Conservation (phyloP, 352 stramenopile genomes). For the Aphanomyces euteiches region DNA sequence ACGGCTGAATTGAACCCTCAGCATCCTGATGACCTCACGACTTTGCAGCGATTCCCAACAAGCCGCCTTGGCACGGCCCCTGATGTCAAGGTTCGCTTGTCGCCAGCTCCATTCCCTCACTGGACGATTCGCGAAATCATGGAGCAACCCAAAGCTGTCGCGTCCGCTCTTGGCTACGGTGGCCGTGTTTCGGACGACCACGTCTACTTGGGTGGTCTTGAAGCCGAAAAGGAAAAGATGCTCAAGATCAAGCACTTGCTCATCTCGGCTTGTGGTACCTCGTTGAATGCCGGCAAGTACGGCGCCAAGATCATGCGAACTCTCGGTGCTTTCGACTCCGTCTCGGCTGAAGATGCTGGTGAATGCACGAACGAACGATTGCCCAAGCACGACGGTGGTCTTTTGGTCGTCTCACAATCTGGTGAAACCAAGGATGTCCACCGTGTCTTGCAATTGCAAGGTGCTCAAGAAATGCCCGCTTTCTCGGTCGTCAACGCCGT, state of each 20-base stretch:
- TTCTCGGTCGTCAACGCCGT: conserved; percentile 98
- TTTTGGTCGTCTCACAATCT: conserved; percentile 97
- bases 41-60: conserved; percentile 81
- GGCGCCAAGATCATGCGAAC: conserved; percentile 97
- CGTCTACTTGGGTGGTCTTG: conserved; percentile 92
- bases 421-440: conserved; percentile 98
- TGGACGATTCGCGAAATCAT: conserved; percentile 96
- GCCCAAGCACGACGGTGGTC: conserved; percentile 74
- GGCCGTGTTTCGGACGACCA: conserved; percentile 91
- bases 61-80: conserved; percentile 87
- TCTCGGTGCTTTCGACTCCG: conserved; percentile 91
- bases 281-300: conserved; percentile 89
- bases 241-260: conserved; percentile 92
- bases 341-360: conserved; percentile 87
- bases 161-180: conserved; percentile 90
- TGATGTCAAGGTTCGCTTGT: conserved; percentile 93
- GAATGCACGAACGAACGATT: conserved; percentile 89
- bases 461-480: conserved; percentile 66
- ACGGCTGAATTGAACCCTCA: conserved; percentile 89
- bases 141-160: conserved; percentile 96
- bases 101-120: conserved; percentile 92
- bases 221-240: conserved; percentile 88
- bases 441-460: conserved; percentile 86
- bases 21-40: conserved; percentile 63
- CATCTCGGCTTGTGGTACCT: conserved; percentile 94